Percentiles rank a stretch among this genome's conserved stretches.
Conservation (phyloP, 2,329 filamentous ascomycete species). For the Paraphaeosphaeria minitans region DNA sequence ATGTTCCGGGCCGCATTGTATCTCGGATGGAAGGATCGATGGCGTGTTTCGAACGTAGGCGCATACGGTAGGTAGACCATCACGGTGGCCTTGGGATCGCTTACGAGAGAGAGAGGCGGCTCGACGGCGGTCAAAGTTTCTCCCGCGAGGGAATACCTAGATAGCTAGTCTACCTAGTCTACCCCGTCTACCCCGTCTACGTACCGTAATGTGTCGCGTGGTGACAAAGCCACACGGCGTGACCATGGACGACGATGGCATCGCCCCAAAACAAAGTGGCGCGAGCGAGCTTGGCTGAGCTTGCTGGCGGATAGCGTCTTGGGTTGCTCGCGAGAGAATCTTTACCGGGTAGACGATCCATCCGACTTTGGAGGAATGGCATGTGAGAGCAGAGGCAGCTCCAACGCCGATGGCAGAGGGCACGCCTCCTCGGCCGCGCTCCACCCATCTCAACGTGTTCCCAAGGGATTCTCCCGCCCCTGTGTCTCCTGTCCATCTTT, state of each 20-base stretch:
- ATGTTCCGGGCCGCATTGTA: neutral
- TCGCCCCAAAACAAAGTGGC: neutral
- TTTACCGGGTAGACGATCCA: too few species aligned
- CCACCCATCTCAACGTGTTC: neutral
- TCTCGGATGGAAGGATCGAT: neutral
- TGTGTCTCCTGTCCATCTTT: neutral
- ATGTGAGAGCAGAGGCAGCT: neutral
- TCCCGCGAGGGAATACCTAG: neutral
- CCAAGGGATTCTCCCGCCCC: neutral
- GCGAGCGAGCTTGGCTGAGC: conserved; percentile 2
- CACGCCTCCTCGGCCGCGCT: neutral
- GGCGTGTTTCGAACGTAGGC: conserved; percentile 1
- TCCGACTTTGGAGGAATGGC: neutral
- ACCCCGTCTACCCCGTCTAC: too few species aligned
- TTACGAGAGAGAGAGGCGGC: neutral
- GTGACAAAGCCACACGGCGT: neutral
- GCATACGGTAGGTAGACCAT: neutral
- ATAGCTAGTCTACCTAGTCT: too few species aligned
- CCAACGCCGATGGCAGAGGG: neutral
- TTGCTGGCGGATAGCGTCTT: conserved; percentile 7
- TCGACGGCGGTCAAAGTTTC: neutral
- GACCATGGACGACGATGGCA: neutral
- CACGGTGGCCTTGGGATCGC: neutral
- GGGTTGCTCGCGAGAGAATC: neutral
- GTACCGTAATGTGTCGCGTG: too few species aligned